Base-by-base conservation (phyloP, 2,329 filamentous ascomycete species). In the Pestalotiopsis sp. region DNA sequence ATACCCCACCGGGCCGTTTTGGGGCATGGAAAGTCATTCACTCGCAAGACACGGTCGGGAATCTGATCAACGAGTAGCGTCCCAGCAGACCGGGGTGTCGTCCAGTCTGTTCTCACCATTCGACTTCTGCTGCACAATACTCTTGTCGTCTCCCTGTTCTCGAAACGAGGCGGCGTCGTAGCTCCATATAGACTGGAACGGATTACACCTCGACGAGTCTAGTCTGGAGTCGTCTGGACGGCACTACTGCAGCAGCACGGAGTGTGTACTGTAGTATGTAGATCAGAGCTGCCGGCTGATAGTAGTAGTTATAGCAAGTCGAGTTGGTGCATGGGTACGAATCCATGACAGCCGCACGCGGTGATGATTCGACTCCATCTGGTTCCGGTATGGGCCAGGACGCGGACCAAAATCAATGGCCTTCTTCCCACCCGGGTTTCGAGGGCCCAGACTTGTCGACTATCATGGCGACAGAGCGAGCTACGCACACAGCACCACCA, bases 81-180 rank as follows among this genome's bases (percentile, higher is more conserved):
- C 17, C 17, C 45, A 52, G 45, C 45, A 52, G 20, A 52, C 45
- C 45, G 17, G 45, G 45, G 45, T 52, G 45, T 52, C 39, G 12
- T 45, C 39, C 12, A 52, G 45, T 52, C 45, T 9, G 45, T 52
- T 52, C 45, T 52, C 45, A 52, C 45, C 45, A 17, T n/a, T 20
- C 17, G 27, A 31, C 9, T 52, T 52, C 20, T n/a, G 20, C 45
- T 52, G 17, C 45, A 52, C 45, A 52, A 52, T 9, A n/a, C 45
- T 52, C 20, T n/a, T 52, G 31, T 61, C 59, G 59, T 61, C 59
- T 61, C 59, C 59, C 25, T 27, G 45, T 61, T 61, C 59, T 59
- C 27, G 59, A 61, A 61, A 61, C 59, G 31, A 52, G 27, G 59
- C 59, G 31, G 27, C 59, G 27, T 61, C 27, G 13, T 61, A 38